Evolutionary conservation across 2,329 filamentous ascomycete species (phyloP).

Genomic region (Sordariomycetes sp.): DNA sequence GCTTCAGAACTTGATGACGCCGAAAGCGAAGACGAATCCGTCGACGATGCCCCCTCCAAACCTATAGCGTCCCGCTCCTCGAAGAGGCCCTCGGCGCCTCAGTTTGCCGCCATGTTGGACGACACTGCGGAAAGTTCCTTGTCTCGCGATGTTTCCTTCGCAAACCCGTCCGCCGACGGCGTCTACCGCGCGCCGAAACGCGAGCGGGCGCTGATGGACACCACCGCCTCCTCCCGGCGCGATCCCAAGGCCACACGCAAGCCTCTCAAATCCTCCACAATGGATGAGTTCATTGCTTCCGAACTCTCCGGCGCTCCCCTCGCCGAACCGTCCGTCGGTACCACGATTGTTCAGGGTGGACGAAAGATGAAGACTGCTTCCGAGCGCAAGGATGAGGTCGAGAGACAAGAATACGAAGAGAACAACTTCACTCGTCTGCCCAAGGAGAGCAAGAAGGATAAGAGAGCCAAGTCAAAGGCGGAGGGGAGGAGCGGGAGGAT

Average conservation of each 20-base stretch:
- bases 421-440: conserved; percentile 83
- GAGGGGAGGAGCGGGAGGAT: conserved; percentile 45
- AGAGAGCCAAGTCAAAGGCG: conserved; percentile 51
- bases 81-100: conserved; percentile 17
- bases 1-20: not conserved
- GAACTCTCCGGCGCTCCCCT: conserved; percentile 77
- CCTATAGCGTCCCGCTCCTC: not conserved
- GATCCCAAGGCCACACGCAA: conserved; percentile 52
- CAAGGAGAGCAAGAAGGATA: conserved; percentile 79
- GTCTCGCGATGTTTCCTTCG: conserved; percentile 21
- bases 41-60: conserved; percentile 1
- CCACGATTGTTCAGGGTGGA: conserved; percentile 73
- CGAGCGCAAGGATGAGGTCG: conserved; percentile 68
- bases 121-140: too few species aligned
- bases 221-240: conserved; percentile 48
- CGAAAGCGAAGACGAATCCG: conserved; percentile 4
- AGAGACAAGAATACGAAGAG: conserved; percentile 83
- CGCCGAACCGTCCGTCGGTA: conserved; percentile 84
- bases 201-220: conserved; percentile 76
- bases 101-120: too few species aligned
- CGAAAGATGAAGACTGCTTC: conserved; percentile 68
- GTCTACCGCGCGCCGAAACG: conserved; percentile 87
- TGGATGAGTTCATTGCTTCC: conserved; percentile 84
- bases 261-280: conserved; percentile 66
- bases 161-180: conserved; percentile 15